Base-by-base conservation (phyloP, 2,329 filamentous ascomycete genomes). In the Bipolaris oryzae region DNA sequence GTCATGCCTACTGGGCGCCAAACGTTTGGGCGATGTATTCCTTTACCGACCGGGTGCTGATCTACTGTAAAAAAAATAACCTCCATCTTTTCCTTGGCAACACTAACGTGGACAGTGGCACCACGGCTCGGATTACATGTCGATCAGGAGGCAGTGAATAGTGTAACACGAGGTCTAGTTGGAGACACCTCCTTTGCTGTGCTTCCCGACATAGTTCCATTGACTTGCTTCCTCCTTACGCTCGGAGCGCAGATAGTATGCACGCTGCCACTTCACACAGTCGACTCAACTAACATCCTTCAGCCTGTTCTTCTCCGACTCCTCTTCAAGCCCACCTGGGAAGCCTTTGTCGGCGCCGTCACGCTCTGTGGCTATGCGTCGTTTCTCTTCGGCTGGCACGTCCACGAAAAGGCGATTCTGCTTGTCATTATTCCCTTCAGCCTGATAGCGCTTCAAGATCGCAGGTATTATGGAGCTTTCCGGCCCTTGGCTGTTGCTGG, bases 11-110 rank as follows among this genome's bases (percentile, higher is more conserved):
- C 76, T 99, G 95, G 95, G 95, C 95, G 11, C 93, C 95, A 0
- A 99, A 99, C 66, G 81, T 96, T 1, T 99, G 95, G 95, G 94
- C 95, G 0, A 85, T 98, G 73, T 99, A 99, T 77, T 97, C 95
- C 0, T 96, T 98, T 74, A 80, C 84, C 1, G 95, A 99, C 71
- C 85, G 95, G 50, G 78, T 92, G 7, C 75, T 99, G 64, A 96
- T 99, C 57, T 85, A 87, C 67, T 77, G 92, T 96, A 80, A 87
- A 77, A 80, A 87, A 77, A 33, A 11, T n/a, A 18, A 33, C 10
- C 25, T 11, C n/a, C 9, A n/a, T 33, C 10, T 33, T 9, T 28
- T 49, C 6, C 16, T 50, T 9, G 18, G 20, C 21, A 25, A n/a
- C 20, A 47, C 38, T 52, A 60, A 57, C 62, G 76, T 20, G 18